Evolutionary conservation across 2,329 filamentous ascomycete genomes (phyloP), one percentile per base, ranked within the genome.

Genomic region (Aspergillus sp.): DNA sequence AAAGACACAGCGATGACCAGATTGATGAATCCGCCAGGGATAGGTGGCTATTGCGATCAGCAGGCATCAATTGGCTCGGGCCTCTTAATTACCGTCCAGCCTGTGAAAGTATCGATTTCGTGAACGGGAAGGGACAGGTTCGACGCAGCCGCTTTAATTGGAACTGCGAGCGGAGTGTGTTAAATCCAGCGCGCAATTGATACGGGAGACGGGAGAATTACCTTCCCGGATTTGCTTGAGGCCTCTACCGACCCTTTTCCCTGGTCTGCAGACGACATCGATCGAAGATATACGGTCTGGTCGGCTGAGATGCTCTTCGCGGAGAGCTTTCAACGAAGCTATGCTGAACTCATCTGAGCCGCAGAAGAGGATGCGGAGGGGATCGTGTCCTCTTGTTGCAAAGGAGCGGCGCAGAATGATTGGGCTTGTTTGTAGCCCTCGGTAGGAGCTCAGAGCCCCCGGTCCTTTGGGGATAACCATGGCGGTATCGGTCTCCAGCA

Each of bases 1-100:
- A 96, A 98, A 0, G 91, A 96, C 4, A 96, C 91, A 29, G 88
- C 88, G 28, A 96, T 69, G 45, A 98, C 73, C 37, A 98, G 67
- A 55, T 95, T 86, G 44, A 78, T 76, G 15, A 63, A 46, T 16
- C 55, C 49, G 22, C 48, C 52, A 11, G 63, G 33, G 3, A 65
- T 51, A 26, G 80, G 79, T 20, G 79, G 69, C 70, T 80, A 43
- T 15, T 24, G 34, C 13, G 15, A 37, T 52, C 25, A 53, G 44
- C 27, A 12, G 39, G 40, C 12, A 19, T n/a, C 15, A 33, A 30
- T 17, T 16, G 29, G 12, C 15, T 25, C 5, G 15, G 14, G 19
- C 30, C 24, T 13, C 32, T 22, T 12, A 55, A 72, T 58, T 63
- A 84, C 80, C 48, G 74, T 67, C 88, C 88, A 96, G 24, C 74